Evolutionary conservation across 2,329 filamentous ascomycete species (phyloP).

Genomic region (Diaporthe aspalathi): DNA sequence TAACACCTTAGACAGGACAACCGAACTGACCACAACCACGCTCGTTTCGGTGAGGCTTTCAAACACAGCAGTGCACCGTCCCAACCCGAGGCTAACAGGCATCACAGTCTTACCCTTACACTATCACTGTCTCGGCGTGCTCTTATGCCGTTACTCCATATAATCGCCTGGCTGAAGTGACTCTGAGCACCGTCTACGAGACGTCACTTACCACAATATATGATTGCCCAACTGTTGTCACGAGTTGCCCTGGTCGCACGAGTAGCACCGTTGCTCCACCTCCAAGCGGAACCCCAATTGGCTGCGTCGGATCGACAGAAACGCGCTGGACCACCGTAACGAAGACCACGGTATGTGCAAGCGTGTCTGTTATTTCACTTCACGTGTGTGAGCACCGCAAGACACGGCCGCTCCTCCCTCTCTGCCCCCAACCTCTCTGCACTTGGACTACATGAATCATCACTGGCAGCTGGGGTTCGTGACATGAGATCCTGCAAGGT

Average conservation of each 20-base stretch:
- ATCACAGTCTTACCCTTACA: conserved; percentile 40
- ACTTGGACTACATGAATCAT: neutral
- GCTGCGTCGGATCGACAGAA: conserved; percentile 2
- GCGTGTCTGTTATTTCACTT: neutral
- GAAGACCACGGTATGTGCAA: conserved; percentile 16
- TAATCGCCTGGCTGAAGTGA: conserved; percentile 1
- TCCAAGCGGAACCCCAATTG: conserved; percentile 12
- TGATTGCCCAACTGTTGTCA: conserved; percentile 22
- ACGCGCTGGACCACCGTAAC: conserved; percentile 16
- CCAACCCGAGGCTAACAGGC: neutral
- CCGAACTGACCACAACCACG: conserved; percentile 32
- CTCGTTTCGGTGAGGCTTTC: conserved; percentile 34
- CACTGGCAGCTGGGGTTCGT: neutral
- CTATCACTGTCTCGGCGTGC: conserved; percentile 36
- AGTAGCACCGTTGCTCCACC: conserved; percentile 1
- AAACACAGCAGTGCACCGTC: no score
- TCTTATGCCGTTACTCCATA: conserved; percentile 26
- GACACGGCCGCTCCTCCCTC: no score
- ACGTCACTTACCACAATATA: conserved; percentile 30
- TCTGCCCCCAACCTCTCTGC: no score
- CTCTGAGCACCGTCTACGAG: conserved; percentile 13
- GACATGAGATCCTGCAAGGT: neutral
- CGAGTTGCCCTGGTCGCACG: conserved; percentile 32
- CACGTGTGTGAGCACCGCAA: no score
- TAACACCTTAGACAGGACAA: conserved; percentile 34